Evolutionary conservation across 2,329 filamentous ascomycete species (phyloP).

Genomic region (Blastomyces parvus): DNA sequence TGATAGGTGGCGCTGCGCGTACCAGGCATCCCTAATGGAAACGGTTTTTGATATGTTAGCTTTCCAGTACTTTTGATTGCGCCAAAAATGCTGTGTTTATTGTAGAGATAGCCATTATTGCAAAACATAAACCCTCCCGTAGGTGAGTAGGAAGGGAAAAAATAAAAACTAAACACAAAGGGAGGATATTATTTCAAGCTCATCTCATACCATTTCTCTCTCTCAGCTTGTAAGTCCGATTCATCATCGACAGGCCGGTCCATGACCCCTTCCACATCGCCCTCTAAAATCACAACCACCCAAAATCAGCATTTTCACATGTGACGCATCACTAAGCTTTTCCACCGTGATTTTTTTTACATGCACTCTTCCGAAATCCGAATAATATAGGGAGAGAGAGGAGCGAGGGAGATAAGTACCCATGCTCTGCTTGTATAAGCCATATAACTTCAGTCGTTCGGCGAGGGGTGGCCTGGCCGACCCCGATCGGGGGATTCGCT

Average conservation of each 20-base stretch:
- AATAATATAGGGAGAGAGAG: not conserved
- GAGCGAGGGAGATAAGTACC: conserved; percentile 30
- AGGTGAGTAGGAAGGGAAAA: not conserved
- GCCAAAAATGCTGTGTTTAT: not conserved
- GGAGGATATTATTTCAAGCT: not conserved
- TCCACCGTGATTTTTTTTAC: not conserved
- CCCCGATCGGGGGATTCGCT: conserved; percentile 90
- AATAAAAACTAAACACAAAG: not conserved
- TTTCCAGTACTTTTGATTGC: not conserved
- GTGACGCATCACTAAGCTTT: not conserved
- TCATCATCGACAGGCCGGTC: conserved; percentile 57
- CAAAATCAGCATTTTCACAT: conserved; percentile 15
- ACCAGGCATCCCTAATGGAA: conserved; percentile 75
- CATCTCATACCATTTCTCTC: conserved; percentile 54
- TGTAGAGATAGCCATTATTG: not conserved
- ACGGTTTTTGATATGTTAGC: conserved; percentile 1
- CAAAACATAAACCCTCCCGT: not conserved
- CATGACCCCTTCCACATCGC: conserved; percentile 91
- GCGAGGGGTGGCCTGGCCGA: conserved; percentile 75
- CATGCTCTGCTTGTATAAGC: conserved; percentile 98
- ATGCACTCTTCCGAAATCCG: not conserved
- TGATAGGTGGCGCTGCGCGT: conserved; percentile 69
- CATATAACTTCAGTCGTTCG: conserved; percentile 87
- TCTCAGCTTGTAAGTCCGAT: conserved; percentile 45
- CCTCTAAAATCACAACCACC: conserved; percentile 48